These are phyloP conservation scores for Wickerhamomyces silvicola DNA, from an alignment of 805 yeast genomes.

Conservation along the genomic window DNA sequence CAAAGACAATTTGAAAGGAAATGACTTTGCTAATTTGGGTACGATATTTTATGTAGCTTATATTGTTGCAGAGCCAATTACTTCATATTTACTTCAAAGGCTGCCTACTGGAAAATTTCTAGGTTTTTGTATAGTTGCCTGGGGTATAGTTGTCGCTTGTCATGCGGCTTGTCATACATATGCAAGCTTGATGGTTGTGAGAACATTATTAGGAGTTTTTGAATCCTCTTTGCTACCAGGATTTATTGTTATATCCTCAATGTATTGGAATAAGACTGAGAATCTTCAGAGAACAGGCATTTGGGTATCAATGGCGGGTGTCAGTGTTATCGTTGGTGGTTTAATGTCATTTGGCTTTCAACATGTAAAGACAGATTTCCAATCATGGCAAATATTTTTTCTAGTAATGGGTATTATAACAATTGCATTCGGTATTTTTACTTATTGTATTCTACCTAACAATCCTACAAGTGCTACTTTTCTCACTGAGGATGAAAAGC, in stretches of 20 bases:
- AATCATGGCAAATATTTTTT: constrained; percentile 60
- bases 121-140: constrained; percentile 38
- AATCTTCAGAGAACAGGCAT: constrained; percentile 47
- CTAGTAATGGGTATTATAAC: constrained; percentile 50
- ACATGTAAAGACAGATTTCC: constrained; percentile 37
- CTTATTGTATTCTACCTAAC: constrained; percentile 42
- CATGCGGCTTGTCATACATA: constrained; percentile 48
- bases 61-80: constrained; percentile 47
- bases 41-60: constrained; percentile 50
- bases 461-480: constrained; percentile 34
- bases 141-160: constrained; percentile 48
- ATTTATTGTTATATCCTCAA: constrained; percentile 48
- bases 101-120: constrained; percentile 49
- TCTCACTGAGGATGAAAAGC: constrained; percentile 35
- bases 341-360: constrained; percentile 46
- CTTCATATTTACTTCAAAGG: constrained; percentile 41
- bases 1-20: constrained; percentile 37
- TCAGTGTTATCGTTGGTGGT: constrained; percentile 40
- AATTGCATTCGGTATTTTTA: constrained; percentile 39
- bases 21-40: constrained; percentile 46
- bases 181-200: constrained; percentile 48
- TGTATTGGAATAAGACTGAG: constrained; percentile 53
- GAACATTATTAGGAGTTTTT: constrained; percentile 47
- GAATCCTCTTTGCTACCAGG: constrained; percentile 54
- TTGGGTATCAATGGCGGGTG: constrained; percentile 55